Evolutionary conservation across 2,329 filamentous ascomycete genomes (phyloP).

Genomic region (Akanthomyces uredinophilus): DNA sequence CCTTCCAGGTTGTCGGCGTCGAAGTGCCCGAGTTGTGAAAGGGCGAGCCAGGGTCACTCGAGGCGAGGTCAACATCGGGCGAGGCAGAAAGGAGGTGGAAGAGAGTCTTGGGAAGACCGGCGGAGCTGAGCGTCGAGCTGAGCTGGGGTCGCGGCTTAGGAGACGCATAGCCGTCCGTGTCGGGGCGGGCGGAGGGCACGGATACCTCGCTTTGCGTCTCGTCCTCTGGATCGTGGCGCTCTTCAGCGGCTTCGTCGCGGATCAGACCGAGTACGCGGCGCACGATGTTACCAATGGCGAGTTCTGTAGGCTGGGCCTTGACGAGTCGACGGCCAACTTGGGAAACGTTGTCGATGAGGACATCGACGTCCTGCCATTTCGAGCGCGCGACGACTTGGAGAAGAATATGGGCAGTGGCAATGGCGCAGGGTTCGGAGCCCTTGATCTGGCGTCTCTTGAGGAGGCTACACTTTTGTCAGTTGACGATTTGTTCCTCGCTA

Average conservation of each 20-base stretch:
- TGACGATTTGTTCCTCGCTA: not conserved
- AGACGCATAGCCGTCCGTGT: conserved; percentile 25
- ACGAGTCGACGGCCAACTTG: conserved; percentile 72
- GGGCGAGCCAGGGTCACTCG: conserved; percentile 39
- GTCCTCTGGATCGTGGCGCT: conserved; percentile 59
- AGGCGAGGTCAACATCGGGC: conserved; percentile 40
- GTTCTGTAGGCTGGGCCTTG: conserved; percentile 80
- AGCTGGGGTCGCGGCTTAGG: conserved; percentile 55
- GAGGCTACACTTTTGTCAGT: conserved; percentile 49
- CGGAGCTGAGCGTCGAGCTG: conserved; percentile 52
- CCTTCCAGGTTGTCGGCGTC: conserved; percentile 39
- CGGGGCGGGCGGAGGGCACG: conserved; percentile 30
- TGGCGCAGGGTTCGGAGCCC: conserved; percentile 81
- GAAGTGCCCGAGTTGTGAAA: conserved; percentile 44
- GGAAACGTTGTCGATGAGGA: conserved; percentile 75
- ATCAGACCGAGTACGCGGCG: conserved; percentile 85
- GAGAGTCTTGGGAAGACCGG: conserved; percentile 68
- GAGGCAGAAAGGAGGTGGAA: conserved; percentile 81
- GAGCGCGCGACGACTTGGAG: conserved; percentile 79
- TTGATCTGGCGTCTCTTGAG: conserved; percentile 88
- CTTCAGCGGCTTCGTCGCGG: conserved; percentile 82
- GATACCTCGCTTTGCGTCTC: conserved; percentile 52
- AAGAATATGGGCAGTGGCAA: conserved; percentile 85
- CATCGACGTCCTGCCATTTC: conserved; percentile 70
- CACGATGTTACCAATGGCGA: conserved; percentile 92